These are phyloP conservation scores for Ustilago lituana DNA, from an alignment of 1,284 basidiomycete species.

Conservation along the genomic window DNA sequence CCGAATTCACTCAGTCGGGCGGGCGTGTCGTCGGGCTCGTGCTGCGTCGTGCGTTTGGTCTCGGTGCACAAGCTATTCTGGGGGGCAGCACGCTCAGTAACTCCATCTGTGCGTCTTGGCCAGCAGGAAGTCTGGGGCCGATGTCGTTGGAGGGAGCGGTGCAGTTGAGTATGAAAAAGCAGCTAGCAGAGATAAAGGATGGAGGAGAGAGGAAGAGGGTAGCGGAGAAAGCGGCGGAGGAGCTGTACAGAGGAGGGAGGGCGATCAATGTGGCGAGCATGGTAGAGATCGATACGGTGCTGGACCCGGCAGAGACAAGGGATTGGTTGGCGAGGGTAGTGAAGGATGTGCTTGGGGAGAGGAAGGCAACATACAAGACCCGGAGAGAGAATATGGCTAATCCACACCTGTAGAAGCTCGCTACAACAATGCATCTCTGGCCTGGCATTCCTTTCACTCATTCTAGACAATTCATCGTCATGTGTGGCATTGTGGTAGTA, in stretches of 20 bases:
- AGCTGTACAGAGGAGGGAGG: constrained; percentile 41
- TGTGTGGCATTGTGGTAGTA: no score
- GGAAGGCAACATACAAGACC: constrained; percentile 16
- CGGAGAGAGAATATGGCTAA: background rate
- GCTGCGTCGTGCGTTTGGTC: constrained; percentile 44
- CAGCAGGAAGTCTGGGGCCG: constrained; percentile 29
- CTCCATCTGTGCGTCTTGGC: constrained; percentile 44
- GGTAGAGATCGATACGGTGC: constrained; percentile 52
- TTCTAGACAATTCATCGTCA: no score
- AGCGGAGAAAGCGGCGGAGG: constrained; percentile 26
- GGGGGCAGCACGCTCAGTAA: constrained; percentile 46
- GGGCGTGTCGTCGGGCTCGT: constrained; percentile 40
- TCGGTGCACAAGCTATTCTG: constrained; percentile 51
- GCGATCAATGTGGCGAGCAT: constrained; percentile 43
- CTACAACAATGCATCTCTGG: no score
- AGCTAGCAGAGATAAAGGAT: constrained; percentile 36
- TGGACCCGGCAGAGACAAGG: constrained; percentile 53
- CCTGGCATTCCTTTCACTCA: no score
- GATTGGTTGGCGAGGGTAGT: constrained; percentile 30
- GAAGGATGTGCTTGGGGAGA: constrained; percentile 16
- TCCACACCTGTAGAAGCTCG: constrained; percentile 16
- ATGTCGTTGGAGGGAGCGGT: constrained; percentile 56
- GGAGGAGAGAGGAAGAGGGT: constrained; percentile 18
- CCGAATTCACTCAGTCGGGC: constrained; percentile 30
- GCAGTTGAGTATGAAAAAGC: constrained; percentile 44